Evolutionary conservation across 768 basidiomycete species (phyloP), one percentile per base, ranked within the genome.

Genomic region (Suillus brevipes): DNA sequence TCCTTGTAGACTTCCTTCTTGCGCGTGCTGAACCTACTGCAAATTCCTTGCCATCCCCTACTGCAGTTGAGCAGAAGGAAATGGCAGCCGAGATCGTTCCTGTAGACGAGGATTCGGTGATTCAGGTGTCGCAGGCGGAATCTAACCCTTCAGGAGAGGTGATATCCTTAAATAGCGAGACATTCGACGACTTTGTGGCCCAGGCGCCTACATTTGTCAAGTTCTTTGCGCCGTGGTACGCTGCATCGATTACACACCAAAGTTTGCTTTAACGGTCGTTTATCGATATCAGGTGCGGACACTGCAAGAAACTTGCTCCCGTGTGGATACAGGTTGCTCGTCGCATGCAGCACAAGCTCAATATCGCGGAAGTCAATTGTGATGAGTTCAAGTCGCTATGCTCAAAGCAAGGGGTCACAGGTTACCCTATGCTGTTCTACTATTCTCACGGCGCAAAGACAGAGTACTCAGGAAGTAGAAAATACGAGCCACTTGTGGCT

Each of bases 271-370:
- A 6, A 68, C 20, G 42, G 16, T 10, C 0, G 4, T 6, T 16
- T 14, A 2, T n/a, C n/a, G n/a, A n/a, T n/a, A n/a, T 34, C 45
- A 86, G 85, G 93, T 98, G 96, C 74, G 92, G 92, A 5, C 96
- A 99, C 78, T 99, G 97, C 84, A 96, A 97, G 80, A 93, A 93
- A 73, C 83, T 99, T 2, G 92, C 93, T 0, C 95, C 89, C 60
- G 83, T 80, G 0, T 99, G 95, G 93, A 79, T 79, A 1, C 81
- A 90, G 58, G 84, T 99, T 4, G 96, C 92, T 0, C 76, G 78
- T 58, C 78, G 79, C 25, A 87, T 96, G 83, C 84, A 89, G 68
- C 80, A 83, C 66, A 88, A 87, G 57, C 80, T 96, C 37, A 90
- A 85, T 45, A 79, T 99, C 10, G 95, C 89, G 3, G 88, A 97